Base-by-base conservation (phyloP, 257 asterid species). In the Nicotiana attenuata region DNA sequence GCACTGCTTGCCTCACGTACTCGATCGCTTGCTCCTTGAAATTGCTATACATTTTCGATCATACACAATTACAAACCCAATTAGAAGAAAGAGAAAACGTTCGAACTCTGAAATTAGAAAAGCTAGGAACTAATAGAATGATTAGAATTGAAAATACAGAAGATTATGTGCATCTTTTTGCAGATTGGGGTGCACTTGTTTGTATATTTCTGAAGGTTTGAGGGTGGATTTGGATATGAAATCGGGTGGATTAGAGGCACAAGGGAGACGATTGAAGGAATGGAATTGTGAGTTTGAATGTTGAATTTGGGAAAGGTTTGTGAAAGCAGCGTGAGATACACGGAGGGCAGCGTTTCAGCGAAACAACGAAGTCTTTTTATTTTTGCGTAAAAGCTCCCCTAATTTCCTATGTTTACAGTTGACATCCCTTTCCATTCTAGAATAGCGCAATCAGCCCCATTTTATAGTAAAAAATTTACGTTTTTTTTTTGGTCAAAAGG, bases 1-100 rank as follows among this genome's bases (percentile, higher is more conserved):
- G 83, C 29, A 96, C 97, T 4, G 99, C 99, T 85, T 92, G 98
- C 82, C 93, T 88, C 17, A 96, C 98, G 85, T 87, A 96, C 55
- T 92, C 98, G 88, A 96, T 94, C 73, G 99, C 99, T 85, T 96
- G 98, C 84, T 96, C 99, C 77, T 96, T 96, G 91, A 96, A 96
- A 89, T 96, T 96, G 89, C 97, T 94, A 76, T 96, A 96, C 99
- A 96, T 96, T 78, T 61, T 77, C 24, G 55, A 57, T 56, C 65
- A 17, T 53, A 16, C 5, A 29, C 26, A 57, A 29, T 4, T 10
- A 68, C 64, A 50, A 59, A 59, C 11, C 64, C 11, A 59, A 59
- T 61, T n/a, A 10, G 29, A 20, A 9, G 65, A 59, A 20, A n/a
- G 24, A 20, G 26, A n/a, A n/a, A n/a, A 57, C 6, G 56, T 17